phyloP scores from a whole-genome alignment of 1,284 basidiomycete species.

The Apiotrichum sp. region DNA sequence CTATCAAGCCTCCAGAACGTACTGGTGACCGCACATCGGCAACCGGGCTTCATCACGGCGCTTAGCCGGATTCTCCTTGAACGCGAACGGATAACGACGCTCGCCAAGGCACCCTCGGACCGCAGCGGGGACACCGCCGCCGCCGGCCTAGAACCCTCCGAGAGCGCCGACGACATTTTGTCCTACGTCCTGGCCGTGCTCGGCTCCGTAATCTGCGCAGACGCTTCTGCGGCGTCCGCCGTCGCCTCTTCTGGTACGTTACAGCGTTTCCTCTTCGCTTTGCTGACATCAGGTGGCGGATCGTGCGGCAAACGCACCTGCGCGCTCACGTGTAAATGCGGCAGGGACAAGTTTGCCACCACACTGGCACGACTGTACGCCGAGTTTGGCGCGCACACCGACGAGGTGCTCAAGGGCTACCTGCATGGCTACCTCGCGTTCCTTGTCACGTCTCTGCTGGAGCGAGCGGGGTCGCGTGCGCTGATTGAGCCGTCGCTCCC shows the following conservation, averaged over 20 bases:
- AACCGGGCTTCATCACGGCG: not conserved
- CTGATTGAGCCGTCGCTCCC: conserved; percentile 4
- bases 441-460: conserved; percentile 9
- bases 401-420: not conserved
- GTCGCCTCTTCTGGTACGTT: conserved; percentile 2
- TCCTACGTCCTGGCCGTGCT: conserved; percentile 4
- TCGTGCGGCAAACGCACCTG: conserved; percentile 12
- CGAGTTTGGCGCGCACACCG: not conserved
- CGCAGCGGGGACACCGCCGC: not conserved
- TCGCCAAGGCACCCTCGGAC: not conserved
- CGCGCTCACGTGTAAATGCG: conserved; percentile 7
- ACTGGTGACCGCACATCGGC: not conserved
- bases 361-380: conserved; percentile 6
- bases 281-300: not conserved
- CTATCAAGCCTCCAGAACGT: not conserved
- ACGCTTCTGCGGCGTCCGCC: not conserved
- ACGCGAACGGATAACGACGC: not conserved
- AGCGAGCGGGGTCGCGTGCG: not conserved
- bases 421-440: conserved; percentile 12
- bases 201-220: not conserved
- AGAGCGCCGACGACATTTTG: conserved; percentile 1
- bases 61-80: not conserved
- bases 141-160: not conserved
- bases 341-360: not conserved
- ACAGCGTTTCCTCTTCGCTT: not conserved